phyloP scores from a whole-genome alignment of 768 basidiomycete genomes.

The Boletus huronensis region DNA sequence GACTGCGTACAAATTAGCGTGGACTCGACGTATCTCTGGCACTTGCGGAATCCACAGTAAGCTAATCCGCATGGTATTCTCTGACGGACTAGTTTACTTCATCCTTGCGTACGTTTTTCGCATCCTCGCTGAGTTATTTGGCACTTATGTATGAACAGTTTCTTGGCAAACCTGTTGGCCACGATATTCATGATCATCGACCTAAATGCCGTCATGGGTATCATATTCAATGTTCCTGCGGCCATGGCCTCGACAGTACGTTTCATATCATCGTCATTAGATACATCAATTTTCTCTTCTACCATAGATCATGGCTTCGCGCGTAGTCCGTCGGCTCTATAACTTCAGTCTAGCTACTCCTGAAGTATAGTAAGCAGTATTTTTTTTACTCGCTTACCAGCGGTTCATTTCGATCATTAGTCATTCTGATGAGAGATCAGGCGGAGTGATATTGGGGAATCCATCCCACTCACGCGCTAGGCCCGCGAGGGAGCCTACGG shows the following conservation, averaged over 20 bases:
- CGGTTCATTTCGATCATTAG: conserved; percentile 7
- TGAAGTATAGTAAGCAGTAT: conserved; percentile 30
- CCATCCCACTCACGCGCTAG: conserved; percentile 15
- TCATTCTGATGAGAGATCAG: conserved; percentile 20
- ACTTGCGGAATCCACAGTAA: conserved; percentile 35
- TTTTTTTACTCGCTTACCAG: background rate
- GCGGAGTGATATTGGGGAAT: conserved; percentile 15
- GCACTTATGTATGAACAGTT: conserved; percentile 25
- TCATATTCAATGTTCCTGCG: conserved; percentile 65
- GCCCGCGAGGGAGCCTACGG: conserved; percentile 14
- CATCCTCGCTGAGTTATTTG: conserved; percentile 23
- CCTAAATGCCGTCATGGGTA: conserved; percentile 63
- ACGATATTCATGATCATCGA: conserved; percentile 63
- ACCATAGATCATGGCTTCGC: conserved; percentile 53
- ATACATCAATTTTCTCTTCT: background rate
- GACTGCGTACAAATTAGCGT: conserved; percentile 56
- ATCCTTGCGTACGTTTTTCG: conserved; percentile 56
- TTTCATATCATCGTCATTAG: background rate
- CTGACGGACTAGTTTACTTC: conserved; percentile 73
- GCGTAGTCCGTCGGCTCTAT: conserved; percentile 56
- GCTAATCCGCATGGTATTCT: conserved; percentile 62
- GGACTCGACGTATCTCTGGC: conserved; percentile 18
- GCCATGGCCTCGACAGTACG: conserved; percentile 51
- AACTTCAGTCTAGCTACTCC: conserved; percentile 37
- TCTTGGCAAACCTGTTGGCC: conserved; percentile 40